Evolutionary conservation across 2,329 filamentous ascomycete species (phyloP).

Genomic region (Thermothelomyces thermophilus): DNA sequence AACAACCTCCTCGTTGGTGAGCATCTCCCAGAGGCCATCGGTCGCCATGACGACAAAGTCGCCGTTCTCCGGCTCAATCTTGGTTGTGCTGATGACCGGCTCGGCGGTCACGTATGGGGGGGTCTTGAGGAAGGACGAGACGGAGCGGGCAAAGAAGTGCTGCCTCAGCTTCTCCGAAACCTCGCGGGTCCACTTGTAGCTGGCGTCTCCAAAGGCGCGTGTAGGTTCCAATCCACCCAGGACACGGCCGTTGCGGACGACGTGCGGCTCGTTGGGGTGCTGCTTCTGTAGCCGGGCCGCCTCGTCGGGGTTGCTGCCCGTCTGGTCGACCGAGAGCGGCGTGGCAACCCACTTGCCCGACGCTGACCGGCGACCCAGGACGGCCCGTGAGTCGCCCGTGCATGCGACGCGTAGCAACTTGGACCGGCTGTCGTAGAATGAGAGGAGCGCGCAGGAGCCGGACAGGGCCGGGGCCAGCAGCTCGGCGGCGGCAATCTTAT

Average conservation of each 20-base stretch:
- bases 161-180: conserved; percentile 74
- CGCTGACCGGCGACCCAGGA: conserved; percentile 70
- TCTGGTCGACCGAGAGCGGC: conserved; percentile 86
- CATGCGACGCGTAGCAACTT: conserved; percentile 90
- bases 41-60: conserved; percentile 97
- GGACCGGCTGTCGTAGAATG: conserved; percentile 86
- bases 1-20: conserved; percentile 96
- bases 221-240: conserved; percentile 88
- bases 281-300: conserved; percentile 73
- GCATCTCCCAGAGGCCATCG: conserved; percentile 97
- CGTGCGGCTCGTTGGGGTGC: conserved; percentile 83
- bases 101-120: conserved; percentile 97
- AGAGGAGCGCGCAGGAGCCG: conserved; percentile 92
- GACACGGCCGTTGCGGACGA: conserved; percentile 82
- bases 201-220: conserved; percentile 90
- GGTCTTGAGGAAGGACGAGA: conserved; percentile 72
- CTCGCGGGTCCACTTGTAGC: conserved; percentile 91
- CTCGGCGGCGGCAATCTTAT: conserved; percentile 85
- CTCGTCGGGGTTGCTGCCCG: conserved; percentile 81
- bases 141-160: conserved; percentile 80
- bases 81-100: conserved; percentile 86
- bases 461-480: conserved; percentile 87
- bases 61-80: conserved; percentile 79
- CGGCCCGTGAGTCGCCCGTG: conserved; percentile 92
- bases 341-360: conserved; percentile 92